Percentiles rank a stretch among this genome's conserved stretches.
Evolutionary conservation across 805 yeast species (phyloP).

Genomic region (Tetrapisispora fleetii): DNA sequence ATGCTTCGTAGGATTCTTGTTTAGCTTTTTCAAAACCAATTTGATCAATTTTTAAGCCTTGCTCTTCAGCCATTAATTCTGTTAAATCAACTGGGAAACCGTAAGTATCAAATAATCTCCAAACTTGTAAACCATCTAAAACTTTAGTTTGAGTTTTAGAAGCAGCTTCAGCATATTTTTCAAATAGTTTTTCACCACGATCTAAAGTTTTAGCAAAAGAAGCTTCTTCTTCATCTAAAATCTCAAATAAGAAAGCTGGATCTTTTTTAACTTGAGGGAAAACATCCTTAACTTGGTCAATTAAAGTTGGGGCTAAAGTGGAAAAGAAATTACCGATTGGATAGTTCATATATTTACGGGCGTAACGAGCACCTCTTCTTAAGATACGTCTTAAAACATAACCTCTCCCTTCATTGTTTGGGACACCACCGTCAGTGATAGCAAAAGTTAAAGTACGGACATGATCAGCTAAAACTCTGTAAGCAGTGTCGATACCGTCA

Average conservation of each 20-base stretch:
- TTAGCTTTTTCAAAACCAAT: slow-evolving; percentile 86
- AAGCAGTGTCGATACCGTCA: slow-evolving; percentile 96
- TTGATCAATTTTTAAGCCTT: slow-evolving; percentile 86
- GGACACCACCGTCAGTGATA: slow-evolving; percentile 97
- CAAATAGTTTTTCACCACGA: slow-evolving; percentile 94
- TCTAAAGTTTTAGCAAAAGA: slow-evolving; percentile 93
- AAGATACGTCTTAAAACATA: slow-evolving; percentile 93
- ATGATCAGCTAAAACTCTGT: slow-evolving; percentile 96
- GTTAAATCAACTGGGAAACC: slow-evolving; percentile 99
- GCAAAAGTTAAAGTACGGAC: slow-evolving; percentile 96
- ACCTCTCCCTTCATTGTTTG: slow-evolving; percentile 98
- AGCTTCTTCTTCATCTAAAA: slow-evolving; percentile 90
- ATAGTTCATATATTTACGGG: slow-evolving; percentile 88
- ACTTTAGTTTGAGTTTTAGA: slow-evolving; percentile 62
- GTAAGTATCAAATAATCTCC: slow-evolving; percentile 97
- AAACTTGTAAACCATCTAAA: slow-evolving; percentile 86
- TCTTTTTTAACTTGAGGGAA: slow-evolving; percentile 86
- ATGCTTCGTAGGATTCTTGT: slow-evolving; percentile 84
- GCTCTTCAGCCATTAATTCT: slow-evolving; percentile 97
- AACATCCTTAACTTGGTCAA: slow-evolving; percentile 73
- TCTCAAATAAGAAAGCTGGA: slow-evolving; percentile 70
- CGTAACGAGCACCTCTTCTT: slow-evolving; percentile 97
- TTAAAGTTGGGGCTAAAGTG: slow-evolving; percentile 83
- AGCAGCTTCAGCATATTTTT: slow-evolving; percentile 82
- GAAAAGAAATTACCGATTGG: slow-evolving; percentile 94